Base-by-base conservation (phyloP, 176 grass and related monocot species). In the Secale cereale region DNA sequence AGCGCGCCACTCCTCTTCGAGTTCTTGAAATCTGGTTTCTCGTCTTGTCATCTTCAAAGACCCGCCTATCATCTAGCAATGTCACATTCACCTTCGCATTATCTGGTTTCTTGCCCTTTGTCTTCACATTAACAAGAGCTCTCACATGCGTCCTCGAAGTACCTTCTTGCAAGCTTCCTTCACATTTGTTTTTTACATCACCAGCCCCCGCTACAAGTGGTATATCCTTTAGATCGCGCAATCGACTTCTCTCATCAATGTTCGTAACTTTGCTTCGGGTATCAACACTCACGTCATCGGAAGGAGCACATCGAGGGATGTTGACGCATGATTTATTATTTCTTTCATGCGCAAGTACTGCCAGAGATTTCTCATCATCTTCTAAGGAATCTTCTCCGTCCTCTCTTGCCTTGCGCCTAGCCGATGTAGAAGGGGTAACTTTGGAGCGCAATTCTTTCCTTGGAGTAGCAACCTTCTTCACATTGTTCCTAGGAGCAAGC, bases 201-300 rank as follows among this genome's bases (percentile, higher is more conserved):
- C 7, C 71, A 4, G 20, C 71, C 41, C 28, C 71, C 8, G 14
- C 46, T 74, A 50, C 71, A 29, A 74, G 8, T 74, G 41, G 41
- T 17, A 4, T 8, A 27, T 48, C 23, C 17, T 74, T 45, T 27
- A 0, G 4, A 50, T 74, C 41, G 17, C 28, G 2, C 10, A 74
- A 50, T 74, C 7, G 71, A 16, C 7, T 28, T 74, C 25, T 74
- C 41, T 48, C 71, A 5, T 50, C 71, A 4, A 74, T 48, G 59
- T 81, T 88, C 74, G 41, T 89, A 19, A 93, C 76, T 83, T 83
- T 91, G 54, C 62, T 85, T 39, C 74, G 89, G 59, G 59, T 82
- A 73, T 78, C 78, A 17, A 76, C 5, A 39, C 85, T 81, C 33
- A 35, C 8, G 8, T 32, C 72, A 11, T 72, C 29, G 23, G 59